Base-by-base conservation (phyloP, 306 rosid species). In the Urtica urens region DNA sequence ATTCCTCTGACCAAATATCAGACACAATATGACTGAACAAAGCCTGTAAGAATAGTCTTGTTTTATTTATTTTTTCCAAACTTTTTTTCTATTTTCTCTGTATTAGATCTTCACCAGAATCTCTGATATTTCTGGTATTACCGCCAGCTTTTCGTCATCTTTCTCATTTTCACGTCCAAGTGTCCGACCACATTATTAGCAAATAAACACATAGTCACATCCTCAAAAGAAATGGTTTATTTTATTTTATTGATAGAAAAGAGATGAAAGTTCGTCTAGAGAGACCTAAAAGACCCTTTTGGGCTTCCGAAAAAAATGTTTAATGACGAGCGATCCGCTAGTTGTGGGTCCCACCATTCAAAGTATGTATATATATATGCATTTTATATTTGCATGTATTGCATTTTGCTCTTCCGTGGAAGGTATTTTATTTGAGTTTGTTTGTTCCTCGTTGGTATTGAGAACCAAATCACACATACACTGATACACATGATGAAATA, bases 1-100 rank as follows among this genome's bases (percentile, higher is more conserved):
- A 66, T 79, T 86, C 87, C 82, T 68, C 94, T 82, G 83, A 52
- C 55, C 44, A n/a, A n/a, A 59, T 60, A 76, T 78, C 73, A 66
- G 64, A 75, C n/a, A n/a, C 67, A 62, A 63, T 19, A 28, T 28
- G 33, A 9, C 78, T 62, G 53, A 70, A 35, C 57, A 27, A 46
- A 26, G 58, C 63, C 58, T 68, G 28, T 65, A 60, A n/a, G n/a
- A n/a, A 18, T 57, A 12, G 24, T 38, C 26, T 52, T 51, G 21
- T 66, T 16, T 2, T 3, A 12, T 38, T 14, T 9, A 11, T 2
- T 42, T 18, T 42, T 15, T 21, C 22, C 15, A 7, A 45, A 15
- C 59, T 3, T 24, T 38, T 7, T 46, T 39, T 18, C 51, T 11
- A 22, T 9, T 57, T 42, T 59, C 13, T 45, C 19, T 38, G 45